Evolutionary conservation across 2,329 filamentous ascomycete species (phyloP), one percentile per base, ranked within the genome.

Genomic region (Colletotrichum sp.): DNA sequence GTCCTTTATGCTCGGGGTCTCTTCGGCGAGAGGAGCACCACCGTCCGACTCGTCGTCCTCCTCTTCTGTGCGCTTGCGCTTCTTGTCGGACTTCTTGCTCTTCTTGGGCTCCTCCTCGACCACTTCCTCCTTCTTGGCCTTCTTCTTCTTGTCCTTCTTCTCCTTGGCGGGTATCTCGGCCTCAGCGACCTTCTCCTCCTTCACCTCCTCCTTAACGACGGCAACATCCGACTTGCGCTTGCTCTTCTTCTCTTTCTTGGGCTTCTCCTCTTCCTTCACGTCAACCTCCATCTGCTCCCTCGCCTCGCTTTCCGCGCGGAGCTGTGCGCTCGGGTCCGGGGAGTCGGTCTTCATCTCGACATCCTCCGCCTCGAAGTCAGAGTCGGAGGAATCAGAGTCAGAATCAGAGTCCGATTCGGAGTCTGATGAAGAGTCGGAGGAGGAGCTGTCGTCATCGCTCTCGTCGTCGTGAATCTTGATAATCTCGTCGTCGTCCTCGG

Each of bases 181-280:
- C 71, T 78, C 78, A 13, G 76, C 75, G 58, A 34, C 66, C 13
- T 66, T 24, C n/a, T 66, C 60, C 15, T 66, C 30, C 16, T 66
- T 61, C 69, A 69, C 79, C n/a, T 78, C 71, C 30, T 74, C 71
- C 78, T 84, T 84, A 48, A 81, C 55, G 15, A 28, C 55, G 55
- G 58, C 80, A 43, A 52, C 43, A 24, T 52, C 43, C 43, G 43
- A 52, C n/a, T 52, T 52, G n/a, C 18, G 34, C 34, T 64, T 64
- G 79, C 83, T 85, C 78, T 83, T 85, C 75, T 83, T 81, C 12
- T 82, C 79, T 36, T 78, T 70, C 48, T 77, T 75, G 62, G 74
- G 76, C 61, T 75, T 79, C 36, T 71, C 65, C 48, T 81, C 78
- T 7, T 76, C 26, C 30, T 69, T 58, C 24, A 58, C 73, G 78